phyloP scores from a whole-genome alignment of 345 rosid genomes.

The Geranium brycei region DNA sequence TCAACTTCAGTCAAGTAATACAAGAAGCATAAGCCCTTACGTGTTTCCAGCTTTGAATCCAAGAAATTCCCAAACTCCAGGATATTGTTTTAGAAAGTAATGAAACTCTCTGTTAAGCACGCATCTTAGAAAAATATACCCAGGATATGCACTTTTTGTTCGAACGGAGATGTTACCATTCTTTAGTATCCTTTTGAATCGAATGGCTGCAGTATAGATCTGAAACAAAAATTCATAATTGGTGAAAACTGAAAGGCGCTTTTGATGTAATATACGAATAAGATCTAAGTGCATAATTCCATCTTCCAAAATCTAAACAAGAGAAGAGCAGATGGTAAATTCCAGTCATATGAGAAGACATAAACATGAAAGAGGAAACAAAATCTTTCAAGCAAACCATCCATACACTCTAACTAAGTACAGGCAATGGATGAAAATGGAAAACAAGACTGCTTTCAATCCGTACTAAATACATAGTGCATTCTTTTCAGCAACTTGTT shows the following conservation, averaged over 20 bases:
- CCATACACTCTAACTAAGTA: neutral
- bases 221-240: conserved; percentile 19
- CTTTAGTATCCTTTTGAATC: conserved; percentile 55
- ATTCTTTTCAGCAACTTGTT: neutral
- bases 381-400: neutral
- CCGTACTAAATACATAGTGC: neutral
- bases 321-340: no score
- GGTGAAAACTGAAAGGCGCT: neutral
- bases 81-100: conserved; percentile 53
- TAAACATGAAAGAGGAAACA: neutral
- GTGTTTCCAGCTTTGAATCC: conserved; percentile 74
- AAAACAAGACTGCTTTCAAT: neutral
- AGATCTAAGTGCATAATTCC: neutral
- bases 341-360: neutral
- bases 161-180: conserved; percentile 51
- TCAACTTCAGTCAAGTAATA: neutral
- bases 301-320: neutral
- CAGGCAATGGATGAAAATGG: neutral
- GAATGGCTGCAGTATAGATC: conserved; percentile 69
- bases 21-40: conserved; percentile 29
- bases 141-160: conserved; percentile 57
- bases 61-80: conserved; percentile 72
- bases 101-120: conserved; percentile 73
- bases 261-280: neutral
- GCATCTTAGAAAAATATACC: conserved; percentile 66